phyloP scores from a whole-genome alignment of 2,329 filamentous ascomycete species.

The Bretziella fagacearum region DNA sequence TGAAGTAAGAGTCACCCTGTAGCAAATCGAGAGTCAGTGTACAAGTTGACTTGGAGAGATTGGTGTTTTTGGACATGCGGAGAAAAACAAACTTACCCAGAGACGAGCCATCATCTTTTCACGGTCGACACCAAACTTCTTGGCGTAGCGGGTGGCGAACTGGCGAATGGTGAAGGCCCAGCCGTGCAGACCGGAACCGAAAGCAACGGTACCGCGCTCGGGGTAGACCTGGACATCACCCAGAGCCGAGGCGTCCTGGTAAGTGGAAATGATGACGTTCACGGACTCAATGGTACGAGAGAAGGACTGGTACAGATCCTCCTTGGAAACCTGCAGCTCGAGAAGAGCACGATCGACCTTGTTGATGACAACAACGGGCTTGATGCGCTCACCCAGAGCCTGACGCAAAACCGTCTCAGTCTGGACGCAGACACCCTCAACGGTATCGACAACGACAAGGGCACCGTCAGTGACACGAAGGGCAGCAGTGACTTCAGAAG shows the following conservation, averaged over 20 bases:
- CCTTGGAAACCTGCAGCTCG: constrained; percentile 95
- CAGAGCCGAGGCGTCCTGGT: constrained; percentile 76
- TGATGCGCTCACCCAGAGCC: constrained; percentile 98
- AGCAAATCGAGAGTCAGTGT: too few relatives aligned
- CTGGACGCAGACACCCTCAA: constrained; percentile 99
- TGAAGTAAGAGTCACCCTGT: constrained; percentile 95
- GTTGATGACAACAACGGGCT: constrained; percentile 99
- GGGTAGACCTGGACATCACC: constrained; percentile 99
- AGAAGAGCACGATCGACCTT: constrained; percentile 99
- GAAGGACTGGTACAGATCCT: constrained; percentile 99
- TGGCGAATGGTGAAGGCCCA: constrained; percentile 99
- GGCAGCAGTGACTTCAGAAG: constrained; percentile 95
- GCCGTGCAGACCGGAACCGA: constrained; percentile 98
- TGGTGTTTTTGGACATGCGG: constrained; percentile 21
- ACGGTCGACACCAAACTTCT: constrained; percentile 99
- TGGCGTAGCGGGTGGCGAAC: constrained; percentile 89
- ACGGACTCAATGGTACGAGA: constrained; percentile 98
- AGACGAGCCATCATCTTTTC: constrained; percentile 99
- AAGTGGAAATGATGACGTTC: constrained; percentile 99
- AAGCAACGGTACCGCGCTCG: constrained; percentile 92
- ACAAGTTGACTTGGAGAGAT: too few relatives aligned
- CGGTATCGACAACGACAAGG: constrained; percentile 97
- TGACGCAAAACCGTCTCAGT: constrained; percentile 99
- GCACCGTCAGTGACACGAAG: constrained; percentile 99
- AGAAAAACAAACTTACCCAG: constrained; percentile 46